phyloP scores from a whole-genome alignment of 2,329 filamentous ascomycete species.

The Aschersonia sp. region DNA sequence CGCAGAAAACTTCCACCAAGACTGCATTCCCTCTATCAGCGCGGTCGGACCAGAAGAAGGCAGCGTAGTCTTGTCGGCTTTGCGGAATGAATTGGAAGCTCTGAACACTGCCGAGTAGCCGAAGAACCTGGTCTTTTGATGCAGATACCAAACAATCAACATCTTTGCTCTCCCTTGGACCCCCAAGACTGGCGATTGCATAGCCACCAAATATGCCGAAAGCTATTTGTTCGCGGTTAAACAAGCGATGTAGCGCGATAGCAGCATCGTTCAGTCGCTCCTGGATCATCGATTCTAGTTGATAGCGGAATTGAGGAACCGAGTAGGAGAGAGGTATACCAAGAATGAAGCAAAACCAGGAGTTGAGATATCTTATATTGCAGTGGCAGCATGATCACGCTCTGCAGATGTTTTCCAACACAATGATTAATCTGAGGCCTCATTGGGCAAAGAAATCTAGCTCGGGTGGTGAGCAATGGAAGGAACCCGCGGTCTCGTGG shows the following conservation, averaged over 20 bases:
- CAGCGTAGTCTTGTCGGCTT: constrained; percentile 1
- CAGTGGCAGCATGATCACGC: no score
- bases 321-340: no score
- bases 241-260: constrained; percentile 2
- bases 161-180: constrained; percentile 2
- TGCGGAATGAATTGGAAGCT: constrained; percentile 2
- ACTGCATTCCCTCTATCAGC: neutral
- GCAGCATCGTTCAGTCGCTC: constrained; percentile 4
- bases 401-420: no score
- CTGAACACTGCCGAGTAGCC: constrained; percentile 1
- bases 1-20: constrained; percentile 1
- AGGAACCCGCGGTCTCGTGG: no score
- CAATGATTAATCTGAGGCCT: no score
- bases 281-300: constrained; percentile 1
- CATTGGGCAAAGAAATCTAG: no score
- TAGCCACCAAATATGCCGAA: constrained; percentile 3
- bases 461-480: no score
- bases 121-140: constrained; percentile 1
- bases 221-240: neutral
- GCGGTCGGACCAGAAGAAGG: constrained; percentile 2
- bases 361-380: no score
- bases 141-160: constrained; percentile 2
- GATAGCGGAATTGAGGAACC: neutral
- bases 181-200: neutral
- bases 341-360: no score